phyloP scores from a whole-genome alignment of 352 stramenopile species.

The Pythium insidiosum region DNA sequence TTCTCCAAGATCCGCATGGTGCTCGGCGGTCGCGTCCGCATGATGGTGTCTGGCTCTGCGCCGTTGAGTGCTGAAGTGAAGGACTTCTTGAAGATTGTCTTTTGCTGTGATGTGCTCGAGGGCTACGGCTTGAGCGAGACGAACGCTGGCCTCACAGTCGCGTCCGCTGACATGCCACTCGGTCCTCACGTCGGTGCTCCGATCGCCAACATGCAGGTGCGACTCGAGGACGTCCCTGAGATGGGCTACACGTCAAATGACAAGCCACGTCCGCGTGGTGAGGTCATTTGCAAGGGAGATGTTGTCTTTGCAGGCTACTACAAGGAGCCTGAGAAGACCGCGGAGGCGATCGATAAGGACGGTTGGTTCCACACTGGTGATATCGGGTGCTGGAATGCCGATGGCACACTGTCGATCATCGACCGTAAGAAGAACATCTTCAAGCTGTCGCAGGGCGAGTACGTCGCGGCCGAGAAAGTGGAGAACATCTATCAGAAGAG shows the following conservation, averaged over 20 bases:
- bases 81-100: slow-evolving; percentile 94
- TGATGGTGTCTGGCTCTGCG: slow-evolving; percentile 92
- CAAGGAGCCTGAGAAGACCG: slow-evolving; percentile 91
- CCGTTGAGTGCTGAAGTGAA: slow-evolving; percentile 90
- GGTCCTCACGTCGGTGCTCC: slow-evolving; percentile 91
- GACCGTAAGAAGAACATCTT: slow-evolving; percentile 94
- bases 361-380: slow-evolving; percentile 98
- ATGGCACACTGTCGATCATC: slow-evolving; percentile 89
- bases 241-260: slow-evolving; percentile 94
- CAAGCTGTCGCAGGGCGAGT: slow-evolving; percentile 94
- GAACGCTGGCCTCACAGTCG: slow-evolving; percentile 74
- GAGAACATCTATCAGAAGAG: slow-evolving; percentile 92
- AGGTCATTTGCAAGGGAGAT: slow-evolving; percentile 65
- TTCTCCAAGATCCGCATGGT: slow-evolving; percentile 93
- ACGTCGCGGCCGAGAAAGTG: slow-evolving; percentile 96
- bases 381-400: slow-evolving; percentile 92
- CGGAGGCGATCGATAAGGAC: slow-evolving; percentile 85
- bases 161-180: slow-evolving; percentile 33
- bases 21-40: slow-evolving; percentile 83
- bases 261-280: slow-evolving; percentile 48
- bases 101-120: slow-evolving; percentile 90
- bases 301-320: slow-evolving; percentile 92
- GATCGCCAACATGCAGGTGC: slow-evolving; percentile 82
- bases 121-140: slow-evolving; percentile 97
- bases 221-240: slow-evolving; percentile 93